Evolutionary conservation across 768 basidiomycete species (phyloP).

Genomic region (Mycena albidolilacea): DNA sequence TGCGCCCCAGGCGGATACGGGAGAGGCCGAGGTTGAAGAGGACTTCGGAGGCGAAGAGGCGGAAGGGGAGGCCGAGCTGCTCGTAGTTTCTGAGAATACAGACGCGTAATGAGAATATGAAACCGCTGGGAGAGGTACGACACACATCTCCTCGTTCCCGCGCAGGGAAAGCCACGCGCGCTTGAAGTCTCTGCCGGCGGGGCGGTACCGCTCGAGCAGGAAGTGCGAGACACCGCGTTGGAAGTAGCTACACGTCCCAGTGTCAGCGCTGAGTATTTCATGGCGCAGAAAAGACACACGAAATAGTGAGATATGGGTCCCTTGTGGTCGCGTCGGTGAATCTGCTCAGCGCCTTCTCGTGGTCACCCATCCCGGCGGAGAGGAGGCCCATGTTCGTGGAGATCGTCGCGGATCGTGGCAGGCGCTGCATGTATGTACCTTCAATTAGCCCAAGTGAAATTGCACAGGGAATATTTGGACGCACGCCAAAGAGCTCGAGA

Average conservation of each 20-base stretch:
- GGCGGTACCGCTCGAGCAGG: slow-evolving; percentile 23
- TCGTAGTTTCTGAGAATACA: slow-evolving; percentile 23
- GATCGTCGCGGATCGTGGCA: slow-evolving; percentile 13
- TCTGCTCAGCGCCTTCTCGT: slow-evolving; percentile 29
- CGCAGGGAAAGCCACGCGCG: slow-evolving; percentile 26
- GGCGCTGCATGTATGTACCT: neutral
- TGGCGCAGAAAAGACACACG: slow-evolving; percentile 5
- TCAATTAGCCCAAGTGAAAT: neutral
- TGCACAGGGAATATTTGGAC: neutral
- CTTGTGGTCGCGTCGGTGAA: slow-evolving; percentile 25
- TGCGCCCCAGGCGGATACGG: slow-evolving; percentile 16
- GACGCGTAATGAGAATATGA: neutral
- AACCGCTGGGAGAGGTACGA: neutral
- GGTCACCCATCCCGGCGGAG: slow-evolving; percentile 23
- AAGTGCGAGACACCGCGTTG: slow-evolving; percentile 35
- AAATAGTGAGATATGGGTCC: slow-evolving; percentile 24
- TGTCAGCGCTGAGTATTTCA: too few relatives aligned
- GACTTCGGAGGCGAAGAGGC: slow-evolving; percentile 31
- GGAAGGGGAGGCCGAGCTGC: slow-evolving; percentile 24
- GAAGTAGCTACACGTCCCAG: slow-evolving; percentile 14
- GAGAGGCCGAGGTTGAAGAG: slow-evolving; percentile 30
- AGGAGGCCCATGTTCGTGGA: slow-evolving; percentile 31
- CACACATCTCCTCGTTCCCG: slow-evolving; percentile 31
- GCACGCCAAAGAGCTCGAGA: slow-evolving; percentile 14
- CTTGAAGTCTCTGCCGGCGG: slow-evolving; percentile 27